Evolutionary conservation across 2,329 filamentous ascomycete species (phyloP), one percentile per base, ranked within the genome.

Genomic region (Aspergillus sergii): DNA sequence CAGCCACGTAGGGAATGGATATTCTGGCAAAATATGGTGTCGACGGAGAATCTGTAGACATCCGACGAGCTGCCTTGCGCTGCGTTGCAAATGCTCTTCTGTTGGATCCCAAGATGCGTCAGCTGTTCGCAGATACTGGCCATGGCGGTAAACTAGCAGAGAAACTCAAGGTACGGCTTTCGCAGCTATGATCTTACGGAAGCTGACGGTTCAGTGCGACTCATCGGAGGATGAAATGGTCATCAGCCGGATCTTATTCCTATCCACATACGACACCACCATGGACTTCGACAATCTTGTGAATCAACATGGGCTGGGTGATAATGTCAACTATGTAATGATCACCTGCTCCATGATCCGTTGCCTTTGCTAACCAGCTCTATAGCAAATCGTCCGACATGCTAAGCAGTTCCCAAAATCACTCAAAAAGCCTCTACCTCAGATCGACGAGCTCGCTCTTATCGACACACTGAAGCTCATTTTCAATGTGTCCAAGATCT

Each of bases 171-270:
- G 83, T 80, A 71, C 54, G 72, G 56, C 58, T 43, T 32, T n/a
- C 55, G 30, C 58, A 11, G 8, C 23, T 46, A 8, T 12, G 39
- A 12, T 41, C 11, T 41, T 21, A 32, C 45, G 4, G 23, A 58
- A 54, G 60, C 57, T 68, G 51, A 66, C 48, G 32, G 36, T 41
- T 16, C 64, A 86, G 83, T 88, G 85, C 62, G 90, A 93, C 65
- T 89, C 84, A 69, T 84, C 86, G 60, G 93, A 98, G 65, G 90
- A 96, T 69, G 94, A 98, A 73, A 97, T 98, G 76, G 83, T 98
- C 2, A 80, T 86, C 64, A 90, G 90, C n/a, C 86, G 93, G 58
- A 87, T 96, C 50, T 80, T 96, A 19, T 94, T 96, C 71, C 83
- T 95, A 12, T 86, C 89, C 36, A 96, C 93, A 0, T 96, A 96